Conservation (phyloP, 2,329 filamentous ascomycete genomes). For the Colletotrichum aenigma region DNA sequence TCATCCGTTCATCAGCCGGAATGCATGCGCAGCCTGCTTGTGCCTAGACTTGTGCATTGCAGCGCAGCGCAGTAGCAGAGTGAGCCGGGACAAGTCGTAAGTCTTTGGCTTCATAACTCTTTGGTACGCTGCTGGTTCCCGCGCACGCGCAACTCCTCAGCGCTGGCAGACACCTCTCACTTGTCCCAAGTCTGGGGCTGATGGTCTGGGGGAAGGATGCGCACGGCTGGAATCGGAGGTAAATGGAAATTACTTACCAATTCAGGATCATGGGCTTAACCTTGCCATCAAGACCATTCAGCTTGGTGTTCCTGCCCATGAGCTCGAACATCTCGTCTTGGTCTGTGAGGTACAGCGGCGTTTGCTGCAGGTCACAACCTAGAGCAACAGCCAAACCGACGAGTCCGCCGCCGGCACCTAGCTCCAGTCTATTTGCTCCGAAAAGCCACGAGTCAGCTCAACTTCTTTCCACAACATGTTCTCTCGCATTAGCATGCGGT, state of each 20-base stretch:
- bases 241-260: slow-evolving; percentile 63
- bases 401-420: slow-evolving; percentile 90
- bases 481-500: background rate
- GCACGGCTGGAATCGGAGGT: background rate
- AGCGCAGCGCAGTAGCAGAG: background rate
- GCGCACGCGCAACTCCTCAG: background rate
- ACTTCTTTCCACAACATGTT: background rate
- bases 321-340: slow-evolving; percentile 83
- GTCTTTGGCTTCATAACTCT: background rate
- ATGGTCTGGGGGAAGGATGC: background rate
- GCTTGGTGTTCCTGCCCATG: slow-evolving; percentile 84
- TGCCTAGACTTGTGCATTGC: background rate
- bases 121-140: background rate
- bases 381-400: slow-evolving; percentile 71
- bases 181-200: background rate
- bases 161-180: background rate
- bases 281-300: slow-evolving; percentile 72
- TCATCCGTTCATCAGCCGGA: background rate
- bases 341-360: slow-evolving; percentile 81
- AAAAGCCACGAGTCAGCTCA: slow-evolving; percentile 9
- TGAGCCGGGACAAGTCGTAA: background rate
- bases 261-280: slow-evolving; percentile 77
- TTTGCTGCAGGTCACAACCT: slow-evolving; percentile 46
- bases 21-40: background rate
- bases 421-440: slow-evolving; percentile 70